phyloP scores from a whole-genome alignment of 345 rosid genomes.

The Ceriops tagal region DNA sequence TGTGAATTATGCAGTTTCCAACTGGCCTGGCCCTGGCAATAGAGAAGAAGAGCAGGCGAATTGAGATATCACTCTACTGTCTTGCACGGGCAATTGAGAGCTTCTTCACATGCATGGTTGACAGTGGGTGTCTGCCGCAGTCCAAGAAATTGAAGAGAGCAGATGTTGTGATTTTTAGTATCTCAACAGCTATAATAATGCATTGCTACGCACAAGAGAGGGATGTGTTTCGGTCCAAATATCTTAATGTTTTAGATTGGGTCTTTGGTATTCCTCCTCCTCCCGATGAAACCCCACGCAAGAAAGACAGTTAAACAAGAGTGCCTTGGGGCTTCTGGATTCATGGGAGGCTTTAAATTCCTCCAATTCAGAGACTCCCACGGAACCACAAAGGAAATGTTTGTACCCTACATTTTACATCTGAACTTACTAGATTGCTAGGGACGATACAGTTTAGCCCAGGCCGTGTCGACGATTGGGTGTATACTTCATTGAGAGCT shows the following conservation, averaged over 20 bases:
- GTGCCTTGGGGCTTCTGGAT: background rate
- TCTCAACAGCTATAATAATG: slow-evolving; percentile 88
- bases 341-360: background rate
- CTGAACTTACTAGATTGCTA: too few relatives aligned
- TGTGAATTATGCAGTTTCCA: slow-evolving; percentile 56
- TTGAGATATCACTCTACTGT: slow-evolving; percentile 92
- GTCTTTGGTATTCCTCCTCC: slow-evolving; percentile 85
- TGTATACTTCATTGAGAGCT: too few relatives aligned
- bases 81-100: slow-evolving; percentile 94
- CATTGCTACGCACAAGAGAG: slow-evolving; percentile 91
- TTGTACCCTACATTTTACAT: background rate
- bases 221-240: slow-evolving; percentile 91
- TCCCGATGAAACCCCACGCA: slow-evolving; percentile 48
- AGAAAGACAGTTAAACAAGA: slow-evolving; percentile 24
- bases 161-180: slow-evolving; percentile 78
- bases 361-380: background rate
- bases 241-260: slow-evolving; percentile 91
- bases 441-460: too few relatives aligned
- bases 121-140: slow-evolving; percentile 55
- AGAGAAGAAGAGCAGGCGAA: slow-evolving; percentile 91
- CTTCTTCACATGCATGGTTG: slow-evolving; percentile 71
- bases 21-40: slow-evolving; percentile 78
- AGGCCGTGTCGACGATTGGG: too few relatives aligned
- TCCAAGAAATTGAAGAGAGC: slow-evolving; percentile 60
- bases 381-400: background rate